A percentile compares a stretch with the other conserved stretches of the same genome.
These are phyloP conservation scores for Mucuna pruriens DNA, from an alignment of 306 rosid genomes.

Conservation along the genomic window DNA sequence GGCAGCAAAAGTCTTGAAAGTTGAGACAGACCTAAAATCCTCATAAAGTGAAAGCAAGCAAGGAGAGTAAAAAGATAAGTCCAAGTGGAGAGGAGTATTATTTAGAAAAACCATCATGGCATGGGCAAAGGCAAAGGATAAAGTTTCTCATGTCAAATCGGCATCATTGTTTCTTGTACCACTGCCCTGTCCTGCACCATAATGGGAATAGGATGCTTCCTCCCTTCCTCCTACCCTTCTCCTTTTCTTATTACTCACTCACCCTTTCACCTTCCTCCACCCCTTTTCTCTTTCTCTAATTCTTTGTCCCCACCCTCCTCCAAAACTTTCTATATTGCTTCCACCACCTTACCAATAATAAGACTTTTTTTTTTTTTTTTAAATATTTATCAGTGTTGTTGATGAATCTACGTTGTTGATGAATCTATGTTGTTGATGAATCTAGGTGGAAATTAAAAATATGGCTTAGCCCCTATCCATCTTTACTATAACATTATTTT, in stretches of 20 bases:
- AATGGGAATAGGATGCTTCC: conserved; percentile 50
- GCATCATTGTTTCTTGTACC: conserved; percentile 59
- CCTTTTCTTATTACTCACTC: neutral
- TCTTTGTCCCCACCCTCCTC: conserved; percentile 38
- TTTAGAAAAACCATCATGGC: conserved; percentile 24
- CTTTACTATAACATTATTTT: too few species aligned
- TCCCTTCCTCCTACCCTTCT: neutral
- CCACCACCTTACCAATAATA: conserved; percentile 33
- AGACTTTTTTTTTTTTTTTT: too few species aligned
- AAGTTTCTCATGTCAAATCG: conserved; percentile 45
- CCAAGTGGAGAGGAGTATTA: conserved; percentile 19
- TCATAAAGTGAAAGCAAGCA: conserved; percentile 41
- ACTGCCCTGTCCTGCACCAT: conserved; percentile 34
- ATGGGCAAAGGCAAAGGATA: conserved; percentile 43
- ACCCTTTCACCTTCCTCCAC: neutral
- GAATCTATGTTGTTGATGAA: too few species aligned
- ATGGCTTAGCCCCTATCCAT: too few species aligned
- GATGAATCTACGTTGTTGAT: too few species aligned
- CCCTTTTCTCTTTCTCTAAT: neutral
- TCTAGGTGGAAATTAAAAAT: too few species aligned
- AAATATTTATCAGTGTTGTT: too few species aligned
- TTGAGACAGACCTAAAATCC: conserved; percentile 47
- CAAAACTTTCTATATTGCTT: neutral
- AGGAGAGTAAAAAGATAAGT: conserved; percentile 8
- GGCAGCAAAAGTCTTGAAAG: conserved; percentile 47